Conservation (phyloP, 345 rosid species). For the Hibiscus mutabilis region DNA sequence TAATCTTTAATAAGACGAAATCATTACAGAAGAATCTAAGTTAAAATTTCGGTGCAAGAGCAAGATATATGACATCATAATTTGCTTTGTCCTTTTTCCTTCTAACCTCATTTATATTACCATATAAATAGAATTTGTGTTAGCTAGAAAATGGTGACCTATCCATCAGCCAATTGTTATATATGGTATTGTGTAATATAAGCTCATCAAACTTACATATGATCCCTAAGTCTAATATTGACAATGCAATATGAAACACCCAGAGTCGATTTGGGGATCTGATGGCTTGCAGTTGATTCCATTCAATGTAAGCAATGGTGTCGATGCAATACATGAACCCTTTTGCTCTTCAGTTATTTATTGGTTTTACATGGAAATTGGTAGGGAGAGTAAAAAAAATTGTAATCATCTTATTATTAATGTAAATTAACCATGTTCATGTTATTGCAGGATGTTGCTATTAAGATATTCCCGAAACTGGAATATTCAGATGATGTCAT, state of each 20-base stretch:
- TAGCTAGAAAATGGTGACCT: constrained; percentile 1
- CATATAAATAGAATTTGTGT: background rate
- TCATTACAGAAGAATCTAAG: background rate
- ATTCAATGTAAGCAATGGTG: background rate
- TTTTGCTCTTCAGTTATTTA: background rate
- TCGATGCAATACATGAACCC: background rate
- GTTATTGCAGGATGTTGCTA: constrained; percentile 85
- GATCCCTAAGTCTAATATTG: background rate
- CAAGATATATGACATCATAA: background rate
- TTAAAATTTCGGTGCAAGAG: constrained; percentile 10
- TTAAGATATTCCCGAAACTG: constrained; percentile 88
- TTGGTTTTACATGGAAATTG: background rate
- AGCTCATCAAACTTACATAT: background rate
- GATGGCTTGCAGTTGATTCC: background rate
- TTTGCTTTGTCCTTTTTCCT: constrained; percentile 7
- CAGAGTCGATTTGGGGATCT: background rate
- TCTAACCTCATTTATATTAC: constrained; percentile 3
- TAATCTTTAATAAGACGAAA: background rate
- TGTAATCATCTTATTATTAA: constrained; percentile 6
- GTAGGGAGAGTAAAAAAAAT: constrained; percentile 3
- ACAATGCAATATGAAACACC: background rate
- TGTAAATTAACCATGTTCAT: constrained; percentile 19
- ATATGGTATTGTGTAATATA: background rate
- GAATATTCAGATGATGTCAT: constrained; percentile 87
- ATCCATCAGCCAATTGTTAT: background rate